Evolutionary conservation across 768 basidiomycete species (phyloP).

Genomic region (Hypholoma fasciculare): DNA sequence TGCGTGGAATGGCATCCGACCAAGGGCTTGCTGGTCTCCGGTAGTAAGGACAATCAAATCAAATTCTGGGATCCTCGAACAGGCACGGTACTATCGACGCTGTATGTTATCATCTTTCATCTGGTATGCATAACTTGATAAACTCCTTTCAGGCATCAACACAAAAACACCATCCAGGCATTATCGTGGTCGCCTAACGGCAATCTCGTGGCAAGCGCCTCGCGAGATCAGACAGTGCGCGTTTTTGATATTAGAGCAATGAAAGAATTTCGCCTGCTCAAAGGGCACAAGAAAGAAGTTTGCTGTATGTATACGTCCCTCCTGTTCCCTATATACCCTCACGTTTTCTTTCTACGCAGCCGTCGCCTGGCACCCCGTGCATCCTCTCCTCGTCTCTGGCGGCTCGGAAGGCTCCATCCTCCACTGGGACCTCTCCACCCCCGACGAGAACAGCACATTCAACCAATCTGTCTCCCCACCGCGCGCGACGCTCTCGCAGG

Average conservation of each 20-base stretch:
- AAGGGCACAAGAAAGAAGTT: constrained; percentile 98
- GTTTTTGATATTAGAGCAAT: constrained; percentile 98
- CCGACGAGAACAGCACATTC: constrained; percentile 44
- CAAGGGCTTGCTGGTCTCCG: constrained; percentile 92
- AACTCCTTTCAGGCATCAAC: constrained; percentile 70
- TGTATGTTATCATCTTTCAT: constrained; percentile 50
- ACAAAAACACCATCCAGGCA: constrained; percentile 96
- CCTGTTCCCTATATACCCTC: background rate
- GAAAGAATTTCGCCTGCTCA: constrained; percentile 90
- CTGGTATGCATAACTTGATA: background rate
- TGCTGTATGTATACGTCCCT: constrained; percentile 65
- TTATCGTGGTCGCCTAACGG: constrained; percentile 94
- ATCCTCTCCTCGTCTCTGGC: constrained; percentile 89
- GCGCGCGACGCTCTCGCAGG: constrained; percentile 86
- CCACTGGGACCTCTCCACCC: constrained; percentile 87
- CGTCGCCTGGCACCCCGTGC: constrained; percentile 94
- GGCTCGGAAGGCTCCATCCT: constrained; percentile 93
- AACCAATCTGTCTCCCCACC: constrained; percentile 51
- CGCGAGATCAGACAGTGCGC: constrained; percentile 91
- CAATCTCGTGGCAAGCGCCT: constrained; percentile 91
- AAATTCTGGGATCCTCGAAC: constrained; percentile 99
- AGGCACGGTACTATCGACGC: constrained; percentile 84
- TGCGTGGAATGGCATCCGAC: constrained; percentile 99
- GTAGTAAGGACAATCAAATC: constrained; percentile 96
- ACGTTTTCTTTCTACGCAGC: constrained; percentile 43